Conservation (phyloP, 305 asterid species). For the Fraxinus latifolia region DNA sequence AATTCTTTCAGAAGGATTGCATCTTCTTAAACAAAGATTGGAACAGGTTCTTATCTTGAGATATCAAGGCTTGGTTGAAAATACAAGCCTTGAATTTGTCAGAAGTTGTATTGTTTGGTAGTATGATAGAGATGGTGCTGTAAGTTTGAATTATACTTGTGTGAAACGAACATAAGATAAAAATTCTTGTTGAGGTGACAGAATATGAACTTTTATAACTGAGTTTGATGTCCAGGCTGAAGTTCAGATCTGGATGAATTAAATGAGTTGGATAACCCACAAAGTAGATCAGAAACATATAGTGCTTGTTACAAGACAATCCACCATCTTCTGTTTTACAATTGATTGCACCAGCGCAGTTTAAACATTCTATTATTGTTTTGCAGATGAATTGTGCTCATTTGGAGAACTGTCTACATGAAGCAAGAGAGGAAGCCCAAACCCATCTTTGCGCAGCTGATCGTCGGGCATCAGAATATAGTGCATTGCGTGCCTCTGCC, state of each 20-base stretch:
- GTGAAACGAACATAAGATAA: not conserved
- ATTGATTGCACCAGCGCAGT: not conserved
- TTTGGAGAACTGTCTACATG: conserved; percentile 92
- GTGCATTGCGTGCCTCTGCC: conserved; percentile 82
- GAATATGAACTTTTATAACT: not conserved
- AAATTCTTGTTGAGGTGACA: not conserved
- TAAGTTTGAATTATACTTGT: not conserved
- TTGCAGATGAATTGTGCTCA: conserved; percentile 96
- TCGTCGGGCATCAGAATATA: conserved; percentile 85
- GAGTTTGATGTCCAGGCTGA: not conserved
- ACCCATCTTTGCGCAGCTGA: conserved; percentile 94
- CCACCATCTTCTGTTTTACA: not conserved
- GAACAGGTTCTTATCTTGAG: not conserved
- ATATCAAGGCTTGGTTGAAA: not conserved
- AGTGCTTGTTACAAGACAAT: not conserved
- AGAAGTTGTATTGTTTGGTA: not conserved
- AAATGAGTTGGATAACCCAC: not conserved
- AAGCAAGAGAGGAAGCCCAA: conserved; percentile 98
- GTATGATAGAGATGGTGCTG: not conserved
- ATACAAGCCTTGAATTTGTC: not conserved
- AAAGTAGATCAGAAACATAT: not conserved
- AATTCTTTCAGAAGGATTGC: not conserved
- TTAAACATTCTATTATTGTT: conserved; percentile 9
- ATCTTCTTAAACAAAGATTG: not conserved
- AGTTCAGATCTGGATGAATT: not conserved